Conservation (phyloP, 2,329 filamentous ascomycete species). For the Monilinia laxa region DNA sequence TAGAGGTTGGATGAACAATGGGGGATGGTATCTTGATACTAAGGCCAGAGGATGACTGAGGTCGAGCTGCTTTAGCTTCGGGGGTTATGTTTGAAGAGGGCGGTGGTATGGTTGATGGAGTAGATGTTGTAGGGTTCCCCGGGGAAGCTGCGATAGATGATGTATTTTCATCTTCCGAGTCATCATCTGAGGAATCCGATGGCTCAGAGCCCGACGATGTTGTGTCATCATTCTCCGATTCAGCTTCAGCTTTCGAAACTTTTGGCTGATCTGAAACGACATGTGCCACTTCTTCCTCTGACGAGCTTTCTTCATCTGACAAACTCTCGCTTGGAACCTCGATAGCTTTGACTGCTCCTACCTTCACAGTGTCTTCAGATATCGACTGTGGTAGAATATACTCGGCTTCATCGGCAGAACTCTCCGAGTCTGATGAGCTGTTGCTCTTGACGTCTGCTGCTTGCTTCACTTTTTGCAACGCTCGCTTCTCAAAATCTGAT, state of each 20-base stretch:
- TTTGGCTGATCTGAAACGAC: not conserved
- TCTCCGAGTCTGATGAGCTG: conserved; percentile 16
- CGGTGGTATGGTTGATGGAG: conserved; percentile 26
- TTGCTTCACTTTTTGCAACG: conserved; percentile 1
- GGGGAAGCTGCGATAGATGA: conserved; percentile 23
- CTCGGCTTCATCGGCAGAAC: conserved; percentile 18
- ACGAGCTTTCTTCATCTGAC: not conserved
- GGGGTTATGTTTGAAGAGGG: conserved; percentile 19
- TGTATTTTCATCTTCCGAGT: conserved; percentile 21
- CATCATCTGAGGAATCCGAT: conserved; percentile 25
- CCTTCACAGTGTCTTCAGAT: conserved; percentile 1
- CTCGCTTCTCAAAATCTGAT: conserved; percentile 19
- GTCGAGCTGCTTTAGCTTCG: conserved; percentile 21
- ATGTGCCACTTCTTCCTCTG: not conserved
- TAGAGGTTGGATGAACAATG: conserved; percentile 48
- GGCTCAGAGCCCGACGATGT: conserved; percentile 26
- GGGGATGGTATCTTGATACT: conserved; percentile 49
- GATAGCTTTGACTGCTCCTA: not conserved
- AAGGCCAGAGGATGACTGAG: conserved; percentile 50
- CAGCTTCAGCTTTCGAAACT: conserved; percentile 13
- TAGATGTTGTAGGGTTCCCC: conserved; percentile 25
- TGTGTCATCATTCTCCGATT: conserved; percentile 7
- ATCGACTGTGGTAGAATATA: conserved; percentile 5
- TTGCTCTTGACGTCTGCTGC: conserved; percentile 11
- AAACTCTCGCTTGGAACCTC: conserved; percentile 7